Base-by-base conservation (phyloP, 73 alveolate genomes). In the Tetrahymena borealis region DNA sequence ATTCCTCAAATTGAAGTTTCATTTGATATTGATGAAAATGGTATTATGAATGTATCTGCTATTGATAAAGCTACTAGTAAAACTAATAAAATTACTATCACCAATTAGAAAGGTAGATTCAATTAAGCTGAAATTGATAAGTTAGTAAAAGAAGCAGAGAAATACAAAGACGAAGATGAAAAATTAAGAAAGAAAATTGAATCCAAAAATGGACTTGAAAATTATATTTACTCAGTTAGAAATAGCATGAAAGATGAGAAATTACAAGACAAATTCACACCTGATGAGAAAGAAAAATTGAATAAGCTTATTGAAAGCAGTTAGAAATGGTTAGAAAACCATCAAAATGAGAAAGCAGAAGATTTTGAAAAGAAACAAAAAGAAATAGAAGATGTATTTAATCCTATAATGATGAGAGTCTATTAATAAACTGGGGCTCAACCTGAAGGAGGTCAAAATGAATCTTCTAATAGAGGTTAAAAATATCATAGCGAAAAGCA, bases 1-100 rank as follows among this genome's bases (percentile, higher is more conserved):
- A 99, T 96, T 78, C 99, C 99, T 4, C 95, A 96, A 94, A 96
- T 98, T 37, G 98, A 98, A 91, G 99, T 98, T 35, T 91, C 98
- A 78, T 98, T 97, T 92, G 97, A 94, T 78, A 98, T 98, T 39
- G 99, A 98, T 93, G 98, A 95, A 90, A 98, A 98, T 94, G 99
- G 99, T 37, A 97, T 97, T 32, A 39, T 98, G 96, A 94, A 97
- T 95, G 99, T 98, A 5, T 90, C 97, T 39, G 99, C 99, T 35
- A 97, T 96, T 33, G 99, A 98, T 93, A 97, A 98, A 96, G 99
- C 99, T 15, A 97, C 99, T 0, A 99, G 99, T 90, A 96, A 95
- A 92, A 35, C 96, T 60, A 97, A 96, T 93, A 95, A 96, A 92
- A 97, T 98, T 96, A 98, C 99, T 79, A 98, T 98, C 96, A 96